Conservation (phyloP, 371 early-diverging fungal genomes). For the Mucor lusitanicus region DNA sequence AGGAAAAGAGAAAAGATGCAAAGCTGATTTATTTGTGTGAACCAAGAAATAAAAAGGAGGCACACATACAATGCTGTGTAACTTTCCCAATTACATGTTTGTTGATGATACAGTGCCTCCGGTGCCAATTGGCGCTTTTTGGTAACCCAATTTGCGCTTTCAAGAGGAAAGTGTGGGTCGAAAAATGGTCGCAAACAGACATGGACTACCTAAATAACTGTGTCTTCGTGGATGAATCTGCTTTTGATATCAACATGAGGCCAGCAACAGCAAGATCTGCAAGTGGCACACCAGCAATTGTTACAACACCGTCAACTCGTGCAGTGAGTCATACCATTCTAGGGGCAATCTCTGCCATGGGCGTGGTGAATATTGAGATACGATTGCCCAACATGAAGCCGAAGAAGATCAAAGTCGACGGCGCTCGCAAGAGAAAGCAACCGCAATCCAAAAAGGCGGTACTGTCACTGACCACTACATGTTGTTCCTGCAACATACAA, state of each 20-base stretch:
- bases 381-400: not conserved
- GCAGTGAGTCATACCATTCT: slow-evolving; percentile 14
- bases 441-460: not conserved
- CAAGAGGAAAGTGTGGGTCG: not conserved
- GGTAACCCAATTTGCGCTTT: too few species aligned
- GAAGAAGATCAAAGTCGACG: slow-evolving; percentile 9
- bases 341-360: slow-evolving; percentile 6
- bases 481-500: slow-evolving; percentile 1
- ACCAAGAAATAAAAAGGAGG: not conserved
- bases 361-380: slow-evolving; percentile 10
- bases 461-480: slow-evolving; percentile 17
- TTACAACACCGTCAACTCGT: slow-evolving; percentile 13
- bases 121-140: too few species aligned
- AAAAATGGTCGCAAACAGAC: not conserved
- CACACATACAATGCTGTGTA: slow-evolving; percentile 5
- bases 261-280: slow-evolving; percentile 12
- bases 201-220: slow-evolving; percentile 15
- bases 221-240: slow-evolving; percentile 21
- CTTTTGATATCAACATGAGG: slow-evolving; percentile 16
- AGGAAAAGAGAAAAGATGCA: not conserved
- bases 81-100: not conserved
- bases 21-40: not conserved
- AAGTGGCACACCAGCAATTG: slow-evolving; percentile 19
- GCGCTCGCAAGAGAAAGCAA: slow-evolving; percentile 6
- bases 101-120: too few species aligned